Conservation (phyloP, 176 grass and related monocot species). For the barley (Hordeum vulgare) region DNA sequence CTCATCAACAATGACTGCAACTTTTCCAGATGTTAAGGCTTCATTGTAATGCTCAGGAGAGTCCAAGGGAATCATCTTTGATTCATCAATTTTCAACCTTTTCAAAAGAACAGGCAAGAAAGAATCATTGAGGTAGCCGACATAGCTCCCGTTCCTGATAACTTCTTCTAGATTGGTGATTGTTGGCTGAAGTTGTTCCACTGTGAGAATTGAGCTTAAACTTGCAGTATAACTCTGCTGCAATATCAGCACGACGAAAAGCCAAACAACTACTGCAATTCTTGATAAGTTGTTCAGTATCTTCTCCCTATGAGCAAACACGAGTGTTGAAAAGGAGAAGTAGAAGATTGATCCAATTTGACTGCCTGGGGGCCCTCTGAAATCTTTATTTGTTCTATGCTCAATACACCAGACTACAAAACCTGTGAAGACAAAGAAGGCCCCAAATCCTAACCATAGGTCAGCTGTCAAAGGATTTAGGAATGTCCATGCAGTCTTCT, state of each 20-base stretch:
- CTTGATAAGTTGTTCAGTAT: conserved; percentile 66
- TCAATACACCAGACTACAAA: conserved; percentile 67
- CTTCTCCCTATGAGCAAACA: conserved; percentile 69
- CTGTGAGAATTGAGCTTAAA: conserved; percentile 73
- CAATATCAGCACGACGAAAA: conserved; percentile 79
- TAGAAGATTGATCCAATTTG: conserved; percentile 68
- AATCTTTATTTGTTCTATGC: conserved; percentile 64
- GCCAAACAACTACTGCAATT: conserved; percentile 53
- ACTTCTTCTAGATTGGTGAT: conserved; percentile 60
- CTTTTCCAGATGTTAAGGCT: conserved; percentile 57
- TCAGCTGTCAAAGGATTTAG: conserved; percentile 44
- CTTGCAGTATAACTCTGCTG: conserved; percentile 87
- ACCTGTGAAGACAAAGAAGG: conserved; percentile 68
- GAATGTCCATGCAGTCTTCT: conserved; percentile 77
- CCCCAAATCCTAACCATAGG: conserved; percentile 53
- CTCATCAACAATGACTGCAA: conserved; percentile 76
- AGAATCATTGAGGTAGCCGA: conserved; percentile 73
- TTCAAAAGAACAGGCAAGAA: conserved; percentile 61
- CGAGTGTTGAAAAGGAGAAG: conserved; percentile 80
- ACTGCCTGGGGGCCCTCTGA: conserved; percentile 40
- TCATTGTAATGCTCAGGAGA: conserved; percentile 60
- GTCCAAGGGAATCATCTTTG: conserved; percentile 39
- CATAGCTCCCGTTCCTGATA: conserved; percentile 31
- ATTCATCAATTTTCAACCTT: conserved; percentile 48
- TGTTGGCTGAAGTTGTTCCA: conserved; percentile 77